Evolutionary conservation across 352 stramenopile species (phyloP), one percentile per base, ranked within the genome.

Genomic region (Pythium rishiriense): DNA sequence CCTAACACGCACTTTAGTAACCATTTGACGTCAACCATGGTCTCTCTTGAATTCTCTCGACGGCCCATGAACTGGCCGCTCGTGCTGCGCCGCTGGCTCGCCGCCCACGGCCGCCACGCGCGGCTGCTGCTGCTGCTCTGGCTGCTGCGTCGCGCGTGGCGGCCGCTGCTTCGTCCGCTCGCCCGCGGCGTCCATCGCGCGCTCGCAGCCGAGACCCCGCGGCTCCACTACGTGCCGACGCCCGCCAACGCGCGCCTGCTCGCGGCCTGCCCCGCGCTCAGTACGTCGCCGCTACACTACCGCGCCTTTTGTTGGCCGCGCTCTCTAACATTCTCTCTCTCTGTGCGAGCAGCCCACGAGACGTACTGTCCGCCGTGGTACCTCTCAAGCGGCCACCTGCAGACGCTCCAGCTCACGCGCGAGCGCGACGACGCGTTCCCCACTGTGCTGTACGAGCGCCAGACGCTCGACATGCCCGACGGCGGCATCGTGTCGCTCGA

Each of bases 401-500:
- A 87, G 68, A 87, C 81, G 3, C 21, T 87, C 42, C 70, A 80
- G 55, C 68, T 90, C 55, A 67, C 78, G 11, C 52, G 65, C 43
- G 71, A 76, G 29, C 77, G 78, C 8, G 68, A 74, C 4, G 56
- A 78, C 39, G 41, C 50, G 9, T 57, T 68, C 6, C 79, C 81
- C 1, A 17, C 19, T 1, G 69, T 88, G 42, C 15, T 35, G 4
- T 92, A 92, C 67, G 62, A 81, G 50, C 78, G 83, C 17, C 75
- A 92, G 63, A 58, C 83, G 5, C 68, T 92, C 5, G 71, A 85
- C 28, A 74, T 89, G 67, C 75, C 74, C 15, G 81, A 91, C 59
- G 81, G 83, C 25, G 84, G 84, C 19, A 68, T 90, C 17, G 69
- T 89, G 15, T 90, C 85, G 1, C 65, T 93, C 29, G 85, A 93